Conservation (phyloP, 352 stramenopile species). For the Pseudoperonospora humuli region DNA sequence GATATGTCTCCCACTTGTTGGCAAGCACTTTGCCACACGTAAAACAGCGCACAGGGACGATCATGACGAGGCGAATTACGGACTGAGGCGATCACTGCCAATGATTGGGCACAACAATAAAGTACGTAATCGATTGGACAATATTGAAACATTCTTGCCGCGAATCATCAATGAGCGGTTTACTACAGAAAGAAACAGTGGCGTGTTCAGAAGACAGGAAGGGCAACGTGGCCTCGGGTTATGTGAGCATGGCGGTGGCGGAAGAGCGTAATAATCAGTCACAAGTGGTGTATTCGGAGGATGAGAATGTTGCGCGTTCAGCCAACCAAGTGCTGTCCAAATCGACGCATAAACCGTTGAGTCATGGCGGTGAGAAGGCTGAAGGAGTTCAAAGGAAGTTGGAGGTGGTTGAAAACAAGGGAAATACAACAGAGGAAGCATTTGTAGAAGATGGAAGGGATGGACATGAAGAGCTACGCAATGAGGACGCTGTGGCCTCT, state of each 20-base stretch:
- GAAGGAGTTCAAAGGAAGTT: background rate
- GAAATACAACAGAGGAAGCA: background rate
- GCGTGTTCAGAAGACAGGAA: background rate
- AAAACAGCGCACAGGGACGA: constrained; percentile 99
- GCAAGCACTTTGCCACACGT: constrained; percentile 99
- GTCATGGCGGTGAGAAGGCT: constrained; percentile 3
- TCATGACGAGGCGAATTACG: constrained; percentile 73
- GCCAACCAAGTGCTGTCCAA: constrained; percentile 11
- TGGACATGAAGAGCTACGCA: background rate
- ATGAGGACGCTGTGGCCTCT: background rate
- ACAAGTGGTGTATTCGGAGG: background rate
- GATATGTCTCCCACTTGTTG: constrained; percentile 99
- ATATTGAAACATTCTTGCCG: too few relatives aligned
- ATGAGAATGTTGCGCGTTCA: constrained; percentile 11
- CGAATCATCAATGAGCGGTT: constrained; percentile 9
- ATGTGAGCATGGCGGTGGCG: constrained; percentile 20
- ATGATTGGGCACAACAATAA: background rate
- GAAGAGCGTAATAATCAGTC: constrained; percentile 11
- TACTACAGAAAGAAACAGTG: constrained; percentile 13
- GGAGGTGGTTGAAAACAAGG: constrained; percentile 5
- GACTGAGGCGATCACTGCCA: constrained; percentile 10
- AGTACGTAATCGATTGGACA: too few relatives aligned
- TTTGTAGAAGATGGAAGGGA: background rate
- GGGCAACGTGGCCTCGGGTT: background rate
- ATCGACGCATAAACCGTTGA: constrained; percentile 5